Percentiles rank a stretch among this genome's conserved stretches.
These are phyloP conservation scores for Phialophora macrospora DNA, from an alignment of 2,329 filamentous ascomycete genomes.

Conservation along the genomic window DNA sequence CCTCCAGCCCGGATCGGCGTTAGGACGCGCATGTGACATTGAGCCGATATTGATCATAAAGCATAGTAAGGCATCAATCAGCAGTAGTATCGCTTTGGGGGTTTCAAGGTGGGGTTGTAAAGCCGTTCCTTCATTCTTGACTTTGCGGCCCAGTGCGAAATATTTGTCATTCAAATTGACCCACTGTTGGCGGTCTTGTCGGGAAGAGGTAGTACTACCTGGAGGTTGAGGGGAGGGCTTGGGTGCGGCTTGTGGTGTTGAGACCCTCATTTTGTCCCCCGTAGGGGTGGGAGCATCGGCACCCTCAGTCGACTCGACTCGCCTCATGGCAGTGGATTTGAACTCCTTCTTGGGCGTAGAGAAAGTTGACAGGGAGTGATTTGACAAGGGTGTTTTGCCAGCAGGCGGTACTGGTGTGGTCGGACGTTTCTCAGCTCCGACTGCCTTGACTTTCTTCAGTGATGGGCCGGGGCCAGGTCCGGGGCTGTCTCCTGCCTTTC, in stretches of 20 bases:
- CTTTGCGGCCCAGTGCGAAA: constrained; percentile 49
- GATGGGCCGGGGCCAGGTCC: constrained; percentile 21
- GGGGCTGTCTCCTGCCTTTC: constrained; percentile 29
- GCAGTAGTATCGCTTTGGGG: constrained; percentile 28
- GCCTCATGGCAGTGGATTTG: constrained; percentile 46
- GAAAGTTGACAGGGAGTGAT: constrained; percentile 40
- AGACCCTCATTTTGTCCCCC: constrained; percentile 38
- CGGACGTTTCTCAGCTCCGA: constrained; percentile 41
- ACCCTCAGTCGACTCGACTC: constrained; percentile 46
- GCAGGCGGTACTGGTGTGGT: constrained; percentile 46
- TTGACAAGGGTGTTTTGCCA: constrained; percentile 43
- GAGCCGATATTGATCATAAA: constrained; percentile 55
- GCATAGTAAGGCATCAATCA: constrained; percentile 53
- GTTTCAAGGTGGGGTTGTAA: constrained; percentile 37
- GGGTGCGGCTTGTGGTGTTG: constrained; percentile 38
- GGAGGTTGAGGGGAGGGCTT: constrained; percentile 36
- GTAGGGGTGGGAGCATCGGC: constrained; percentile 49
- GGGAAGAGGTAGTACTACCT: constrained; percentile 37
- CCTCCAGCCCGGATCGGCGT: constrained; percentile 51
- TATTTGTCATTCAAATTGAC: constrained; percentile 51
- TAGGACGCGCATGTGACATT: constrained; percentile 48
- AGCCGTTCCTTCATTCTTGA: constrained; percentile 51
- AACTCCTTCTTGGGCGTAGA: constrained; percentile 52
- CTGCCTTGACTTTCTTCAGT: constrained; percentile 39
- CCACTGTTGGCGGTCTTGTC: constrained; percentile 49